These are phyloP conservation scores for Leccinum pellstonianum DNA, from an alignment of 768 basidiomycete species.

Conservation along the genomic window DNA sequence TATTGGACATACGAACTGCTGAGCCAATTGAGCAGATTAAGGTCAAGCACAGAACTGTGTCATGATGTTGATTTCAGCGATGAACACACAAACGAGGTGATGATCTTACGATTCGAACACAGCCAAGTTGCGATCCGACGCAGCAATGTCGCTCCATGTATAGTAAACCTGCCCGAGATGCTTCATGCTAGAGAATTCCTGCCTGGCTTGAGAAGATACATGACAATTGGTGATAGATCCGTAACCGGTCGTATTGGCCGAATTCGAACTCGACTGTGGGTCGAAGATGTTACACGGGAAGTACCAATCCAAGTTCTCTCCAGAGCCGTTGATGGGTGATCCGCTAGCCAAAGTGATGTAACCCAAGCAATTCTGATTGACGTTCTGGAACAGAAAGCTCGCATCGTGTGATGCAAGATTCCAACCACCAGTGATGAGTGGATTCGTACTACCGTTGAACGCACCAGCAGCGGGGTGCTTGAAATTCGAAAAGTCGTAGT, in stretches of 20 bases:
- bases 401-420: slow-evolving; percentile 84
- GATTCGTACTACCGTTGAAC: slow-evolving; percentile 83
- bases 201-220: slow-evolving; percentile 50
- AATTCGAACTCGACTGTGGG: slow-evolving; percentile 56
- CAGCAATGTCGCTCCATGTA: slow-evolving; percentile 82
- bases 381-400: slow-evolving; percentile 92
- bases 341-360: slow-evolving; percentile 70
- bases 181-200: slow-evolving; percentile 45
- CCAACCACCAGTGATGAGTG: slow-evolving; percentile 75
- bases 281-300: slow-evolving; percentile 94
- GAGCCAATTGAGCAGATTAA: slow-evolving; percentile 83
- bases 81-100: background rate
- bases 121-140: slow-evolving; percentile 74
- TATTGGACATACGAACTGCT: slow-evolving; percentile 77
- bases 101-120: slow-evolving; percentile 86
- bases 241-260: slow-evolving; percentile 66
- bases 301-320: slow-evolving; percentile 81
- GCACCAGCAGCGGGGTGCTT: slow-evolving; percentile 67
- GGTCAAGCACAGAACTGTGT: slow-evolving; percentile 80
- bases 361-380: slow-evolving; percentile 78
- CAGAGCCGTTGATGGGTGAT: slow-evolving; percentile 67
- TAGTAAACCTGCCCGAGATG: slow-evolving; percentile 89
- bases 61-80: slow-evolving; percentile 7
- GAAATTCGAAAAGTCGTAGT: slow-evolving; percentile 89
- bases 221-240: slow-evolving; percentile 72